Conservation (phyloP, 257 asterid species). For the Solanum paucissectum region DNA sequence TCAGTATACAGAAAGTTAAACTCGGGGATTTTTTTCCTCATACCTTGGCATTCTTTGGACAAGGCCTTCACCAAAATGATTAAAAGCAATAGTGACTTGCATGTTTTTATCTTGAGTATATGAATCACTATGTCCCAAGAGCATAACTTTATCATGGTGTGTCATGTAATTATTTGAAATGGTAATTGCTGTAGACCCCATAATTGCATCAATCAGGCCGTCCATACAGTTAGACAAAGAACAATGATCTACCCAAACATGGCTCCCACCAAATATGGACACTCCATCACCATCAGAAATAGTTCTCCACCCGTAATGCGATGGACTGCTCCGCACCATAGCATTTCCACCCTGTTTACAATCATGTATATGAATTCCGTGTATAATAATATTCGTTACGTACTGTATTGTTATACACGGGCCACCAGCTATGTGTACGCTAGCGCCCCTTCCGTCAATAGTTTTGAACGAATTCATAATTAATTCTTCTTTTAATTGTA, state of each 20-base stretch:
- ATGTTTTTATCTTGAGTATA: slow-evolving; percentile 46
- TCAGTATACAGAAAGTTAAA: background rate
- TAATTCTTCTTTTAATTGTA: slow-evolving; percentile 58
- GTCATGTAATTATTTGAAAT: slow-evolving; percentile 59
- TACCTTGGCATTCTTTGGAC: slow-evolving; percentile 86
- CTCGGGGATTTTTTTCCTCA: accelerated
- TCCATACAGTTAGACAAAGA: slow-evolving; percentile 52
- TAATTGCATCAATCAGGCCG: slow-evolving; percentile 61
- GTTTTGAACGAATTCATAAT: slow-evolving; percentile 87
- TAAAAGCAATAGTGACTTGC: slow-evolving; percentile 74
- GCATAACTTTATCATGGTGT: slow-evolving; percentile 82
- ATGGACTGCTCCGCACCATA: slow-evolving; percentile 52
- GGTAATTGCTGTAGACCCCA: slow-evolving; percentile 66
- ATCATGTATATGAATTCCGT: slow-evolving; percentile 67
- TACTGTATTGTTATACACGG: slow-evolving; percentile 75
- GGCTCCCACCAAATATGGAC: slow-evolving; percentile 59
- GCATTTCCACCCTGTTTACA: slow-evolving; percentile 77
- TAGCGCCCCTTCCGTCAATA: slow-evolving; percentile 70
- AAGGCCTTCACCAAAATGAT: slow-evolving; percentile 85
- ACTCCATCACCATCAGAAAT: slow-evolving; percentile 79
- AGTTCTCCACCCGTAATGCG: slow-evolving; percentile 70
- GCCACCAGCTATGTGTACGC: slow-evolving; percentile 72
- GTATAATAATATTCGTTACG: slow-evolving; percentile 65
- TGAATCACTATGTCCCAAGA: slow-evolving; percentile 62
- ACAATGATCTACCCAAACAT: slow-evolving; percentile 84